These are phyloP conservation scores for Funneliformis caledonium DNA, from an alignment of 371 early-diverging fungal species.

Conservation along the genomic window DNA sequence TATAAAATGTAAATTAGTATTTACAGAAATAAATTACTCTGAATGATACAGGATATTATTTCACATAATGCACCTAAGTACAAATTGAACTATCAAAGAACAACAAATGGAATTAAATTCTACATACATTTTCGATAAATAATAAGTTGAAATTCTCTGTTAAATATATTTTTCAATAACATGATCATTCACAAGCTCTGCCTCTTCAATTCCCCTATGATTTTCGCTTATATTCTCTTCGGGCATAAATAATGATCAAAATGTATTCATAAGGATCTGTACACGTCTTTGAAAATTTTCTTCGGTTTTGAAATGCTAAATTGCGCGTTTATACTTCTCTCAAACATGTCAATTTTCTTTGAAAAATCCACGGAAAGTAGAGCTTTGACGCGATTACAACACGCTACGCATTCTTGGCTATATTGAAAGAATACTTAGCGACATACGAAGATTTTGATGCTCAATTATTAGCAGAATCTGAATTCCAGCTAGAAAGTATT, in stretches of 20 bases:
- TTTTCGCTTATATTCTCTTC: slow-evolving; percentile 42
- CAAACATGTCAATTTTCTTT: no score
- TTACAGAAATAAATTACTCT: neutral
- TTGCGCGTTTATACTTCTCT: no score
- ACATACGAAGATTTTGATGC: no score
- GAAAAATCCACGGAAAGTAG: no score
- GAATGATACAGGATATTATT: slow-evolving; percentile 88
- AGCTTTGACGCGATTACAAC: no score
- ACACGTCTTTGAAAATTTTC: no score
- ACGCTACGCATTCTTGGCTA: no score
- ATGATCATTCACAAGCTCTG: slow-evolving; percentile 60
- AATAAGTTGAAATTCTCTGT: slow-evolving; percentile 96
- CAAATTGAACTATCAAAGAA: neutral
- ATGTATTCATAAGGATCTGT: no score
- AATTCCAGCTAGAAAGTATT: no score
- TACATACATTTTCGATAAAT: slow-evolving; percentile 99
- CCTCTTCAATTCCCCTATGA: slow-evolving; percentile 49
- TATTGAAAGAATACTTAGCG: no score
- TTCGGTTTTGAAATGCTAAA: no score
- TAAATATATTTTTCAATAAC: slow-evolving; percentile 67
- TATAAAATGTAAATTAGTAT: neutral
- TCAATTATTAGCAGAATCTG: no score
- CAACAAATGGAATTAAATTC: neutral
- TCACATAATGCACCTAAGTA: slow-evolving; percentile 97
- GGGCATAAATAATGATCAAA: neutral